Evolutionary conservation across 2,329 filamentous ascomycete species (phyloP), one percentile per base, ranked within the genome.

Genomic region (Gaeumannomyces sp.): DNA sequence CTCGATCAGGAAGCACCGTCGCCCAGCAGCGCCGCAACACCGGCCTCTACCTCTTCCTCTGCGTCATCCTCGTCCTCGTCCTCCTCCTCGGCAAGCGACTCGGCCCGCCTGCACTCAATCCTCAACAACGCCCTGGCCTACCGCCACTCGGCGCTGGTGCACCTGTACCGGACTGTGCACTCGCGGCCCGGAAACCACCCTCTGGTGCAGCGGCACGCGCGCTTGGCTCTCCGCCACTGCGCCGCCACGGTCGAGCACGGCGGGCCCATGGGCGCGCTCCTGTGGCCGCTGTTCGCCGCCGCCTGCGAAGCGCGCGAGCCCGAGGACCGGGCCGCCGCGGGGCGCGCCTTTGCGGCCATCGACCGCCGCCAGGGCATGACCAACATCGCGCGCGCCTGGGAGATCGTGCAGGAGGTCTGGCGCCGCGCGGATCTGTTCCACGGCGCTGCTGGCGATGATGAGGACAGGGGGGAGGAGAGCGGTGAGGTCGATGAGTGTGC

Each of bases 231-330:
- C 6, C 72, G 73, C 19, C 83, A 86, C 67, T 88, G 85, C 69
- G 77, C 81, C 7, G 79, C 79, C 35, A 86, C 84, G 0, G 84
- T 85, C 33, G 76, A 75, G 28, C 81, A 83, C 66, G 76, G 76
- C 59, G 85, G 86, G 0, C 86, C 86, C 0, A 87, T 88, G 83
- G 81, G 83, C 1, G 86, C 86, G 2, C 75, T 89, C 50, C 77
- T 89, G 2, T 89, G 86, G 85, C 86, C 86, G 1, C 75, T 89
- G 2, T 89, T 89, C 69, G 85, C 86, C 13, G 83, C 85, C 2
- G 81, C 84, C 1, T 88, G 85, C 70, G 86, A 89, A 72, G 86
- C 85, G 0, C 74, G 78, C 11, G 77, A 72, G 22, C 69, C 72
- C 1, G 76, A 75, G 11, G 85, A 89, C 70, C 76, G 85, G 22